These are phyloP conservation scores for Mollisiaceae sp. DNA, from an alignment of 2,329 filamentous ascomycete genomes.

Conservation along the genomic window DNA sequence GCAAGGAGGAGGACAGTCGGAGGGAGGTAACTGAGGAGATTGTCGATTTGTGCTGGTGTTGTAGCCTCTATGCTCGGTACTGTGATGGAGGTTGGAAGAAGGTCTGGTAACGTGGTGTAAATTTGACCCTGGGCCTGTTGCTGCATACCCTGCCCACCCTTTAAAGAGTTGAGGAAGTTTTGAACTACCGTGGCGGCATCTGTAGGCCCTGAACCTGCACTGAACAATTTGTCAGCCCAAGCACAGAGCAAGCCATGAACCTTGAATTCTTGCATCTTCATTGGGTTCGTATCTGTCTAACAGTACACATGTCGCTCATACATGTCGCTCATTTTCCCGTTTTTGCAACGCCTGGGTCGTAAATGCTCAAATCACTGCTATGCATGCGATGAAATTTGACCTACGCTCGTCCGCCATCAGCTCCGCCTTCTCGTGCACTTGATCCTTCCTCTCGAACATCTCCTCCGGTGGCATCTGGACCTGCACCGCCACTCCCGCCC, in stretches of 20 bases:
- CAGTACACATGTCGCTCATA: conserved; percentile 40
- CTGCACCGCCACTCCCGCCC: conserved; percentile 78
- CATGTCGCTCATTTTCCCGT: conserved; percentile 30
- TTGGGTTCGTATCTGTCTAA: conserved; percentile 41
- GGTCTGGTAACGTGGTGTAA: conserved; percentile 85
- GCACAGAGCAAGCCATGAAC: conserved; percentile 17
- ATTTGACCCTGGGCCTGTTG: conserved; percentile 62
- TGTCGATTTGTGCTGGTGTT: conserved; percentile 69
- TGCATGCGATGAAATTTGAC: conserved; percentile 55
- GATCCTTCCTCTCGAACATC: conserved; percentile 91
- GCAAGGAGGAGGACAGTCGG: conserved; percentile 78
- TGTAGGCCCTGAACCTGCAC: conserved; percentile 60
- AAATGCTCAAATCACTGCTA: conserved; percentile 37
- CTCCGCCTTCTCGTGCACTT: conserved; percentile 86
- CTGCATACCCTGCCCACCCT: conserved; percentile 52
- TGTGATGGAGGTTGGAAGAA: conserved; percentile 79
- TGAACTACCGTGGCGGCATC: conserved; percentile 82
- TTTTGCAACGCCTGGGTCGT: conserved; percentile 40
- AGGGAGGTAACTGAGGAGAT: conserved; percentile 78
- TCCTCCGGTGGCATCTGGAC: conserved; percentile 84
- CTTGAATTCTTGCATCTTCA: conserved; percentile 35
- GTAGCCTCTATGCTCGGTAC: conserved; percentile 71
- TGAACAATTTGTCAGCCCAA: conserved; percentile 55
- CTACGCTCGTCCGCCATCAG: conserved; percentile 99
- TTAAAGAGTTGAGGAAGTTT: conserved; percentile 85